phyloP scores from a whole-genome alignment of 352 stramenopile species.

The Globisporangium iwayamae region DNA sequence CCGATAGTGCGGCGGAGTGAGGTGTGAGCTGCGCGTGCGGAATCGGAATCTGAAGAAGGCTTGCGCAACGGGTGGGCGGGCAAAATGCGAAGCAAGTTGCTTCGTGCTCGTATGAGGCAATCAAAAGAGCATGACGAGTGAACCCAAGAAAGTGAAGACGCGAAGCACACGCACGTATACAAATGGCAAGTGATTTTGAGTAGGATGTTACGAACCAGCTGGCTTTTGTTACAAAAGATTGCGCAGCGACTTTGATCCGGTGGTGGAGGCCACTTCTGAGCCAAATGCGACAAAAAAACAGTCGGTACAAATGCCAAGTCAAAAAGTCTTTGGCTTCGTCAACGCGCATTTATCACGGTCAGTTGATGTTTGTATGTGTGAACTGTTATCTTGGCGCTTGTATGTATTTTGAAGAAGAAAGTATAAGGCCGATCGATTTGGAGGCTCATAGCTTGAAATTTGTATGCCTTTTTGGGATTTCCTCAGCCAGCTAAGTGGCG shows the following conservation, averaged over 20 bases:
- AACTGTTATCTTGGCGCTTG: too few species aligned
- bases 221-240: background rate
- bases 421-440: too few species aligned
- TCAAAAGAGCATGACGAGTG: background rate
- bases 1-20: background rate
- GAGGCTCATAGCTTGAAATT: too few species aligned
- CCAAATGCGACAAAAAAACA: too few species aligned
- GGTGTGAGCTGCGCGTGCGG: background rate
- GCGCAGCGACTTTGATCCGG: background rate
- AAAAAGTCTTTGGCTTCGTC: too few species aligned
- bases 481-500: background rate
- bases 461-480: too few species aligned
- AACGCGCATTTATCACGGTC: too few species aligned
- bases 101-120: background rate
- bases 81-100: background rate
- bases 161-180: background rate
- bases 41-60: constrained; percentile 1
- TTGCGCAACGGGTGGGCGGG: too few species aligned
- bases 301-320: too few species aligned
- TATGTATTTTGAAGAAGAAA: too few species aligned
- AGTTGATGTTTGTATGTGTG: too few species aligned
- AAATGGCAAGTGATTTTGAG: background rate
- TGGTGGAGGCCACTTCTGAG: too few species aligned
- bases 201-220: background rate
- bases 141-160: background rate